Evolutionary conservation across 805 yeast species (phyloP).

Genomic region (Clavispora santaluciae): DNA sequence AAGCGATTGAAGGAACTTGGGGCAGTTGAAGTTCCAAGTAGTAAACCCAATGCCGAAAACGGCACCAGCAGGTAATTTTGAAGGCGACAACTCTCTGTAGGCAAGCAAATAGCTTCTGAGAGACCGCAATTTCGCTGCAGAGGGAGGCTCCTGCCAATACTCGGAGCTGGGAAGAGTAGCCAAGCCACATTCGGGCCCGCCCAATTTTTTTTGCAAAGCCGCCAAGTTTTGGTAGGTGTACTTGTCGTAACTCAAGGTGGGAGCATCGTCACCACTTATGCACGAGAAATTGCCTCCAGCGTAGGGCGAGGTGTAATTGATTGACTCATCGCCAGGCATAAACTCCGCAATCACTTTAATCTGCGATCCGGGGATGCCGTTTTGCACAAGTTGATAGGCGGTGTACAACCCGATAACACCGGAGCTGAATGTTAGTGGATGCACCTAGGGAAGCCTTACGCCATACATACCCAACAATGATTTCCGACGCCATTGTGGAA

Average conservation of each 20-base stretch:
- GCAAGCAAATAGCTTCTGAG: constrained; percentile 47
- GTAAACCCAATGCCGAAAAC: constrained; percentile 51
- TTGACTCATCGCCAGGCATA: constrained; percentile 75
- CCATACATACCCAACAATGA: background rate
- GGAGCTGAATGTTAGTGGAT: constrained; percentile 11
- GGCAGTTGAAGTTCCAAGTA: constrained; percentile 72
- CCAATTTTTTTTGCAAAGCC: constrained; percentile 41
- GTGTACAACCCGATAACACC: constrained; percentile 70
- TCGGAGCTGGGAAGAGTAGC: constrained; percentile 55
- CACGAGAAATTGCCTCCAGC: constrained; percentile 47
- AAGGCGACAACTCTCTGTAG: constrained; percentile 29
- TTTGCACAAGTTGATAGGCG: constrained; percentile 56
- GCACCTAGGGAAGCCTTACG: background rate
- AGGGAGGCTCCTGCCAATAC: constrained; percentile 49
- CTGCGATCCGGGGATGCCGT: constrained; percentile 33
- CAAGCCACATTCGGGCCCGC: constrained; percentile 51
- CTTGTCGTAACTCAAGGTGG: constrained; percentile 45
- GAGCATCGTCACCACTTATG: constrained; percentile 53
- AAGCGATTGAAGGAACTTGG: constrained; percentile 50
- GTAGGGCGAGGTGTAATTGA: constrained; percentile 74
- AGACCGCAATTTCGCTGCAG: constrained; percentile 42
- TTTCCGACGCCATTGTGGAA: background rate
- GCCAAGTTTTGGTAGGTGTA: constrained; percentile 49
- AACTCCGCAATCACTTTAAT: constrained; percentile 60
- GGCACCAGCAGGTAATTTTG: constrained; percentile 47